Evolutionary conservation across 73 alveolate genomes (phyloP), one percentile per base, ranked within the genome.

Genomic region (Uronychia setigera): DNA sequence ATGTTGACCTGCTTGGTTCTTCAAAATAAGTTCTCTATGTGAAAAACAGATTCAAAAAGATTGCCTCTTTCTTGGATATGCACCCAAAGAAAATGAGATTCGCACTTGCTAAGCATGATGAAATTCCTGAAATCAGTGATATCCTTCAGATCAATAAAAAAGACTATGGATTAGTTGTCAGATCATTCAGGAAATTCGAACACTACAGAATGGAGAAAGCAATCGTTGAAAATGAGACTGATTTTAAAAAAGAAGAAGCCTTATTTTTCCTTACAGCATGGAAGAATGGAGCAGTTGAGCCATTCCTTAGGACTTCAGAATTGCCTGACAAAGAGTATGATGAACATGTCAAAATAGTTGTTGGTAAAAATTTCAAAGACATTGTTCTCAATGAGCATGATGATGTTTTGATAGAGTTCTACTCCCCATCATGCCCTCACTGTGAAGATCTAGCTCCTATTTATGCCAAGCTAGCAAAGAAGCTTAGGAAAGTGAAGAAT

Each of bases 251-350:
- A 81, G 96, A 91, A 32, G 93, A 92, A 33, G 82, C 91, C 81
- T 1, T 93, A 59, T 46, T 81, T 35, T 97, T 96, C 93, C 87
- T 97, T 32, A 80, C 83, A 13, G 86, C 92, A 74, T 98, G 92
- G 92, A 83, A 88, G 76, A 85, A 87, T 58, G 96, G 96, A 60
- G 85, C 32, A 78, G 91, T 97, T 79, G 80, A 58, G 32, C 91
- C 96, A 77, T 93, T 83, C 94, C 79, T 97, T 87, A 97, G 94
- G 93, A 89, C 98, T 78, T 97, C 96, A 80, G 99, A 94, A 60
- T 79, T 94, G 76, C 99, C 99, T 19, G 67, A 5, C 19, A 46
- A 46, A 19, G 67, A 46, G 19, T 46, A 11, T 19, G 67, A 46
- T 11, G 67, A 46, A 46, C 5, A 46, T 19, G 67, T 46, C n/a